phyloP scores from a whole-genome alignment of 1,284 basidiomycete species.

The Volvariella volvacea region DNA sequence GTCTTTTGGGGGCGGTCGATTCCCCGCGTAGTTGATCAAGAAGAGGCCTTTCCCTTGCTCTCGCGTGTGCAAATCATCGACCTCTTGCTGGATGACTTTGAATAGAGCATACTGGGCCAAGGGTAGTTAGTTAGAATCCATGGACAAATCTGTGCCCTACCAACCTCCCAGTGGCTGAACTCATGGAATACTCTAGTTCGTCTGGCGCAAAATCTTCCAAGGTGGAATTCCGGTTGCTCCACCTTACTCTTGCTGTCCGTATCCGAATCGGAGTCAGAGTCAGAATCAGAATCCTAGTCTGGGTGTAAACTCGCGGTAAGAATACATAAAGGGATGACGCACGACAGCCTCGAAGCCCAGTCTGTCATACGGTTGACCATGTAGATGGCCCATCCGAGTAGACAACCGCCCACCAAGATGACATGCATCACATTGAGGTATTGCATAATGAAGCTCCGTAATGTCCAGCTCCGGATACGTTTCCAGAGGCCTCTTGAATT shows the following conservation, averaged over 20 bases:
- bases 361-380: slow-evolving; percentile 53
- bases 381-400: slow-evolving; percentile 48
- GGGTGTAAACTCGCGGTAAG: background rate
- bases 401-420: slow-evolving; percentile 64
- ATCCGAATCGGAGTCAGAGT: slow-evolving; percentile 18
- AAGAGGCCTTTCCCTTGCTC: slow-evolving; percentile 38
- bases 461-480: slow-evolving; percentile 60
- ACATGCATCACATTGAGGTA: slow-evolving; percentile 73
- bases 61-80: slow-evolving; percentile 40
- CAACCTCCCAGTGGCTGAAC: slow-evolving; percentile 83
- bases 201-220: slow-evolving; percentile 72
- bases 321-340: slow-evolving; percentile 5
- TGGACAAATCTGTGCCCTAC: slow-evolving; percentile 13
- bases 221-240: slow-evolving; percentile 34
- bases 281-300: slow-evolving; percentile 12
- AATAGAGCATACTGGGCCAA: slow-evolving; percentile 49
- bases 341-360: slow-evolving; percentile 49
- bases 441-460: slow-evolving; percentile 43
- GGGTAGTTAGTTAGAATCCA: slow-evolving; percentile 4
- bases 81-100: slow-evolving; percentile 44
- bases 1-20: slow-evolving; percentile 53
- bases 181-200: slow-evolving; percentile 66
- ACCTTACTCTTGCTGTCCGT: slow-evolving; percentile 17
- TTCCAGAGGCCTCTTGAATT: slow-evolving; percentile 60
- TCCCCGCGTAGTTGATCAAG: slow-evolving; percentile 47